A percentile compares a stretch with the other conserved stretches of the same genome.
Conservation (phyloP, 495 filamentous ascomycete genomes). For the Daldinia grandis region DNA sequence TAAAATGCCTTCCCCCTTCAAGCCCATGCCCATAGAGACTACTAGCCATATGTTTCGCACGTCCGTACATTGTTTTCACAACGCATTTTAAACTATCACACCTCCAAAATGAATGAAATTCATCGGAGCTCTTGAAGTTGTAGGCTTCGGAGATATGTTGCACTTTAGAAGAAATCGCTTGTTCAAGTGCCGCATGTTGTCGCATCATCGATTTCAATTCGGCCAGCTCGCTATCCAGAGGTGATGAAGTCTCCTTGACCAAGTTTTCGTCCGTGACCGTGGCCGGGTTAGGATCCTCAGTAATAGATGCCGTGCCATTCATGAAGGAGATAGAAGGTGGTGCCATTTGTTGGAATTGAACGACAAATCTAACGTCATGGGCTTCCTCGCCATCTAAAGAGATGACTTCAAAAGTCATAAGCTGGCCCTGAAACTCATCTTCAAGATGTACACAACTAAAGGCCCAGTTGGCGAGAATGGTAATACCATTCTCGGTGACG, state of each 20-base stretch:
- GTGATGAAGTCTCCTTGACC: constrained; percentile 15
- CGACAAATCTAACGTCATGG: constrained; percentile 52
- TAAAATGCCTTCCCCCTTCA: constrained; percentile 20
- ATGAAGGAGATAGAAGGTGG: constrained; percentile 52
- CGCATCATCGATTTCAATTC: constrained; percentile 48
- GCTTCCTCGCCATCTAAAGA: constrained; percentile 48
- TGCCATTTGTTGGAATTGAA: constrained; percentile 56
- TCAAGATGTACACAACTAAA: constrained; percentile 55
- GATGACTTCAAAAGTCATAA: constrained; percentile 57
- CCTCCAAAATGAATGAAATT: constrained; percentile 29
- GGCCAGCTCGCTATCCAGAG: constrained; percentile 44
- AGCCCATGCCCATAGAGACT: constrained; percentile 33
- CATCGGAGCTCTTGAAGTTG: constrained; percentile 25
- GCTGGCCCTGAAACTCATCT: constrained; percentile 52
- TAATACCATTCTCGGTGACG: constrained; percentile 37
- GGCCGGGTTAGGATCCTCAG: constrained; percentile 7
- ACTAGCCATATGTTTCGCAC: constrained; percentile 38
- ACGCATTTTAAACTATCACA: constrained; percentile 46
- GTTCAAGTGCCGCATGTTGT: constrained; percentile 43
- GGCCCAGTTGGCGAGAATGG: constrained; percentile 54
- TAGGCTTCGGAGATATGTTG: constrained; percentile 40
- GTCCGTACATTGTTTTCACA: constrained; percentile 37
- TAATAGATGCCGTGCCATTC: constrained; percentile 39
- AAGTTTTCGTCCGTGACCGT: constrained; percentile 5
- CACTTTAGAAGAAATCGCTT: constrained; percentile 45